Base-by-base conservation (phyloP, 768 basidiomycete genomes). In the Tephrocybe sp. region DNA sequence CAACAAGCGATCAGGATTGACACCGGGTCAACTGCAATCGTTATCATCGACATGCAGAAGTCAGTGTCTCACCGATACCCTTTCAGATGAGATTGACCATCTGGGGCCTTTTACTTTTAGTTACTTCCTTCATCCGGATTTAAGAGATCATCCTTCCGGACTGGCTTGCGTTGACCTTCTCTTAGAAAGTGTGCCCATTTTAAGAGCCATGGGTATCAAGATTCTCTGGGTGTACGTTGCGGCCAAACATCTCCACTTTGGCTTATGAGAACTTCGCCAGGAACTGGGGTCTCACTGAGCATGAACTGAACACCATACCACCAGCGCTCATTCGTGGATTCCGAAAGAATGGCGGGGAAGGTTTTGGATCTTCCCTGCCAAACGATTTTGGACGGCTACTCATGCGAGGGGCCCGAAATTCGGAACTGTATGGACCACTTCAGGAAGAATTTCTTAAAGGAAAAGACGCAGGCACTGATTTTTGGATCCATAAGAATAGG, bases 21-120 rank as follows among this genome's bases (percentile, higher is more conserved):
- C 56, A 73, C 70, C 27, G 65, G 73, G 25, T 64, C 69, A 40
- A 78, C 74, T 15, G 85, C 84, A 9, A 64, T 80, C 46, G 77
- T 86, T n/a, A 71, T 87, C 16, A 75, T 86, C 43, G 86, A 86
- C 58, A 87, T 87, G 86, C 86, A 87, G 62, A 87, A 86, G 85
- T 85, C 58, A 51, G 73, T 54, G 12, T 15, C 30, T 46, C 9
- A 36, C 35, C n/a, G 39, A 37, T 24, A 21, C 38, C 25, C 6
- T 18, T 26, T 8, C 36, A 13, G 22, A 18, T 24, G 6, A 56
- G 12, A 46, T 38, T 51, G 34, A 51, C 26, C 7, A 27, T 7
- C 19, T 21, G 1, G 24, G 32, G 16, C 5, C 5, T 34, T 9
- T 13, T n/a, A 4, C 4, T 11, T 9, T 32, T 47, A 83, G 83